Conservation (phyloP, 139 green algal genomes). For the Chlamydomonas incerta region DNA sequence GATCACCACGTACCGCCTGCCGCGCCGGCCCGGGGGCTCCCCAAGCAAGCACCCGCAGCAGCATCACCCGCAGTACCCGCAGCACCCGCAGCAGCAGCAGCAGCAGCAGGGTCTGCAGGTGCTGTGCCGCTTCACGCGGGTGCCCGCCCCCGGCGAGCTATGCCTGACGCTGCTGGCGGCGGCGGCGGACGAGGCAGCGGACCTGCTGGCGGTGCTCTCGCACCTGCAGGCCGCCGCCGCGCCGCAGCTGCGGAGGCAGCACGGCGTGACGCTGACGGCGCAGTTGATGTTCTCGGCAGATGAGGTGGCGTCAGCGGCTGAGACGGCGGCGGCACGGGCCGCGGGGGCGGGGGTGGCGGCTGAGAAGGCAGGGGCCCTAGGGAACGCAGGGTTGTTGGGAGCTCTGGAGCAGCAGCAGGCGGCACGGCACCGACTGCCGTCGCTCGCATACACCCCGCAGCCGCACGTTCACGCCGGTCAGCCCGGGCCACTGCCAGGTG, state of each 20-base stretch:
- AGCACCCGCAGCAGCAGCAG: background rate
- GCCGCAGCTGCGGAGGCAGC: background rate
- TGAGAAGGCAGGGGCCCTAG: background rate
- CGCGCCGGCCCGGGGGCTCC: background rate
- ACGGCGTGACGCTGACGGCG: slow-evolving; percentile 1
- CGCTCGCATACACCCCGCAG: no score
- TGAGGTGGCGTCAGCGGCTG: background rate
- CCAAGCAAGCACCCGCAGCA: no score
- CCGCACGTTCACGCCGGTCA: no score
- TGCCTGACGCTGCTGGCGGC: background rate
- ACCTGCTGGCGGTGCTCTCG: background rate
- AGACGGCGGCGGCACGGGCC: background rate
- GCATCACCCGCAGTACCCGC: no score
- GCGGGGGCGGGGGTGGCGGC: background rate
- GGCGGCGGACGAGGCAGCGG: background rate
- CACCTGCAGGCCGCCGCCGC: background rate
- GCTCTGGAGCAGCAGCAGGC: no score
- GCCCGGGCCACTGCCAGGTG: no score
- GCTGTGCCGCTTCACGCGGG: slow-evolving; percentile 9
- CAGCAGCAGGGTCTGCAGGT: background rate
- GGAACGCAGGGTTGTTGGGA: background rate
- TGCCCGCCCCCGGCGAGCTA: background rate
- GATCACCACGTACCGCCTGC: background rate
- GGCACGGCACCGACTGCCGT: no score
- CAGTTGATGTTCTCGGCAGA: background rate